Percentiles rank a stretch among this genome's conserved stretches.
Conservation (phyloP, 257 asterid species). For the Solanum ossicruentum region DNA sequence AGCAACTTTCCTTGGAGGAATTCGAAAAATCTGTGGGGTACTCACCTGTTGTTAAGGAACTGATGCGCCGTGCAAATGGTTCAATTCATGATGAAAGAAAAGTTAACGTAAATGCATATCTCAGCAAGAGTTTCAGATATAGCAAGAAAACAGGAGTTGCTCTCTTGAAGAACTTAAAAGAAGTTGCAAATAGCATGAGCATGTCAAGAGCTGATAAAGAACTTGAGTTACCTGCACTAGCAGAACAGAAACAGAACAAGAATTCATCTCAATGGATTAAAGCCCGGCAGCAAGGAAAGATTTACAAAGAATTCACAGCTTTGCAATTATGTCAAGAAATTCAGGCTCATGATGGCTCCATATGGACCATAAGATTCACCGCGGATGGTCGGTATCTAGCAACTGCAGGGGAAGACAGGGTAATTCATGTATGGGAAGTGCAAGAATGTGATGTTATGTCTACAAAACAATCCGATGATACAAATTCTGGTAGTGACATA, state of each 20-base stretch:
- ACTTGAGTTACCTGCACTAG: not conserved
- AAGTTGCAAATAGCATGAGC: conserved; percentile 5
- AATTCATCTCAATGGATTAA: conserved; percentile 10
- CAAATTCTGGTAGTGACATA: not conserved
- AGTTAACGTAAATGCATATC: conserved; percentile 1
- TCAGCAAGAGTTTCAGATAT: conserved; percentile 6
- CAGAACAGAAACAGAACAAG: not conserved
- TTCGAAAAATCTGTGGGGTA: conserved; percentile 12
- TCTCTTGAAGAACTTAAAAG: conserved; percentile 8
- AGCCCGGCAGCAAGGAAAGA: conserved; percentile 13
- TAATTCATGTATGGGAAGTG: conserved; percentile 14
- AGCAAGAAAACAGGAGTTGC: conserved; percentile 10
- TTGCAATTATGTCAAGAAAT: conserved; percentile 11
- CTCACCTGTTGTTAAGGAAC: conserved; percentile 15
- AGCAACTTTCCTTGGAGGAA: conserved; percentile 16
- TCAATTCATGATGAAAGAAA: not conserved
- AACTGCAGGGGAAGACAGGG: conserved; percentile 15
- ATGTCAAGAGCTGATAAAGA: not conserved
- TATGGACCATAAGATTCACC: conserved; percentile 11
- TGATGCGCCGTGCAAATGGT: conserved; percentile 9
- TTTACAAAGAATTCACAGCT: conserved; percentile 9
- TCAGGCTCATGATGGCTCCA: conserved; percentile 18
- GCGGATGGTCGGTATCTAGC: conserved; percentile 4
- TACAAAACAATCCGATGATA: not conserved
- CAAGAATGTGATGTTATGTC: conserved; percentile 13